Evolutionary conservation across 345 rosid species (phyloP).

Genomic region (Melaleuca alternifolia): DNA sequence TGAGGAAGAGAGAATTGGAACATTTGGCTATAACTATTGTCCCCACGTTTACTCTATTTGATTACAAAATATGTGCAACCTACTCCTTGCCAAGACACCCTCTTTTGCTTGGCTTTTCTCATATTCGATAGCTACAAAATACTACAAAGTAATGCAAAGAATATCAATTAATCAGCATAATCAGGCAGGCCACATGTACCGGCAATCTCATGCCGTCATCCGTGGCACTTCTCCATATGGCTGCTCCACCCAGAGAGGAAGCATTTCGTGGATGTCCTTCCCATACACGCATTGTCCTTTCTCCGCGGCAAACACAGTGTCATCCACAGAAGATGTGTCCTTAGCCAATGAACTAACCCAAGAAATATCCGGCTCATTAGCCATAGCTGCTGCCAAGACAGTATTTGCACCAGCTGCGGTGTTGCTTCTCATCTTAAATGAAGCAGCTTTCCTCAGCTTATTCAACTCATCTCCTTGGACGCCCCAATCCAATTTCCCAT

Average conservation of each 20-base stretch:
- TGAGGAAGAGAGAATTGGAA: neutral
- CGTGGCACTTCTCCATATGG: slow-evolving; percentile 87
- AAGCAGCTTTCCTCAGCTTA: no score
- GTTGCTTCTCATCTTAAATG: no score
- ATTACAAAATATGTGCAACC: neutral
- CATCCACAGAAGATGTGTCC: no score
- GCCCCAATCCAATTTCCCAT: slow-evolving; percentile 87
- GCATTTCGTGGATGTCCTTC: no score
- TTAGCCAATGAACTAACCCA: no score
- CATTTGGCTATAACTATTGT: neutral
- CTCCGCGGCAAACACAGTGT: no score
- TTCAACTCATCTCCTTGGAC: slow-evolving; percentile 76
- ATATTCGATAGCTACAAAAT: neutral
- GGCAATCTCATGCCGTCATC: slow-evolving; percentile 49
- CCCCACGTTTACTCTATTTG: neutral
- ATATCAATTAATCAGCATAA: neutral
- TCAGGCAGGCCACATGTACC: neutral
- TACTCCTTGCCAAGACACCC: neutral
- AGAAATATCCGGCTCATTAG: no score
- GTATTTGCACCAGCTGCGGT: no score
- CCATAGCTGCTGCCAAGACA: no score
- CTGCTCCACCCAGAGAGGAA: slow-evolving; percentile 80
- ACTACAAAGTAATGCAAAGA: neutral
- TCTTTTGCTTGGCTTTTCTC: neutral
- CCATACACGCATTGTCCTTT: no score